A percentile compares a stretch with the other conserved stretches of the same genome.
Evolutionary conservation across 371 early-diverging fungal species (phyloP).

Genomic region (Smittium mucronatum): DNA sequence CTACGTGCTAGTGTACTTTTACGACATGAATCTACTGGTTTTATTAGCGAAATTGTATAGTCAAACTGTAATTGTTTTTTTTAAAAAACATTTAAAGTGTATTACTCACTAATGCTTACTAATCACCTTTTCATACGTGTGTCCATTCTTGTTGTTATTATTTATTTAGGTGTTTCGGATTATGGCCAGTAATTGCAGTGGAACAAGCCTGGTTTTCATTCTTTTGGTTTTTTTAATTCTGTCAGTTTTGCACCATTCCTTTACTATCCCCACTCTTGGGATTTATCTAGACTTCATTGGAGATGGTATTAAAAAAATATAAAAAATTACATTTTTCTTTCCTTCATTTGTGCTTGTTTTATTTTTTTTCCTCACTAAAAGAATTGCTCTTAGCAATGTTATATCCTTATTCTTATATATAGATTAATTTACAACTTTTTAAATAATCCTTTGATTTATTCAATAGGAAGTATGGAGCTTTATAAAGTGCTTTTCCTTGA

Average conservation of each 20-base stretch:
- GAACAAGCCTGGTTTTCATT: neutral
- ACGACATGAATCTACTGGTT: neutral
- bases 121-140: neutral
- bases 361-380: neutral
- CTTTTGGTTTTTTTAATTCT: neutral
- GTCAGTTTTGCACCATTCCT: neutral
- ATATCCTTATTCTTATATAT: too few species aligned
- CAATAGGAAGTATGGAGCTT: neutral
- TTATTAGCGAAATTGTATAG: neutral
- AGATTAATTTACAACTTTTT: too few species aligned
- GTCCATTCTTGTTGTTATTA: neutral
- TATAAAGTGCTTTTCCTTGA: neutral
- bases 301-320: conserved; percentile 2
- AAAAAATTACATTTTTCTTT: too few species aligned
- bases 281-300: conserved; percentile 9
- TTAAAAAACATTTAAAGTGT: neutral
- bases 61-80: neutral
- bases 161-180: neutral
- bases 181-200: neutral
- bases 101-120: neutral
- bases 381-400: neutral
- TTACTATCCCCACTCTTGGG: neutral
- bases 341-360: too few species aligned
- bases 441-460: too few species aligned
- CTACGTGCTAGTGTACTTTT: neutral